phyloP scores from a whole-genome alignment of 2,329 filamentous ascomycete genomes.

The Xylaria sp. region DNA sequence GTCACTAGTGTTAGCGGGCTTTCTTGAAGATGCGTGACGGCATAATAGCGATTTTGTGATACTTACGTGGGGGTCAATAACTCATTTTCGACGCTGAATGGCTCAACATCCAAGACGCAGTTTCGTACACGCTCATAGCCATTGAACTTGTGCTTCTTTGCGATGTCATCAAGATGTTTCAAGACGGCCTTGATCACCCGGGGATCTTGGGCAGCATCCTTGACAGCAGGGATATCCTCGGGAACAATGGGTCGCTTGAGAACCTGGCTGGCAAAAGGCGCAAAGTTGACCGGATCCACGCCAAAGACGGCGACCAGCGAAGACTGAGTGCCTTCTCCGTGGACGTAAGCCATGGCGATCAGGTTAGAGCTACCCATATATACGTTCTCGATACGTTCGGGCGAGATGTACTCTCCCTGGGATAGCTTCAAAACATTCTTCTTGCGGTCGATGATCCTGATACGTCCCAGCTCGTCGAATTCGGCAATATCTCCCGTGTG shows the following conservation, averaged over 20 bases:
- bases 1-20: constrained; percentile 36
- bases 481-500: constrained; percentile 91
- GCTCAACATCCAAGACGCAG: constrained; percentile 80
- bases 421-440: constrained; percentile 99
- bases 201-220: constrained; percentile 72
- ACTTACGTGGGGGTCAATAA: constrained; percentile 86
- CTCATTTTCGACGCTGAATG: constrained; percentile 93
- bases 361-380: constrained; percentile 84
- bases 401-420: constrained; percentile 97
- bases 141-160: constrained; percentile 87
- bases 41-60: not conserved
- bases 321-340: constrained; percentile 86
- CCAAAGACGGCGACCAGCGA: constrained; percentile 88
- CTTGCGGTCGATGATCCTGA: constrained; percentile 93
- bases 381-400: constrained; percentile 96
- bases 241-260: constrained; percentile 73
- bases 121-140: constrained; percentile 86
- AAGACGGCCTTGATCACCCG: constrained; percentile 79
- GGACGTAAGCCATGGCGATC: constrained; percentile 84
- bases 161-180: constrained; percentile 81
- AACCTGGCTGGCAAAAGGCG: constrained; percentile 80
- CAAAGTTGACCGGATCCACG: constrained; percentile 85
- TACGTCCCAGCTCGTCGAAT: constrained; percentile 84
- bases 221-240: constrained; percentile 73
- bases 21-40: constrained; percentile 4